These are phyloP conservation scores for Pyrenophora teres DNA, from an alignment of 2,329 filamentous ascomycete genomes.

Conservation along the genomic window DNA sequence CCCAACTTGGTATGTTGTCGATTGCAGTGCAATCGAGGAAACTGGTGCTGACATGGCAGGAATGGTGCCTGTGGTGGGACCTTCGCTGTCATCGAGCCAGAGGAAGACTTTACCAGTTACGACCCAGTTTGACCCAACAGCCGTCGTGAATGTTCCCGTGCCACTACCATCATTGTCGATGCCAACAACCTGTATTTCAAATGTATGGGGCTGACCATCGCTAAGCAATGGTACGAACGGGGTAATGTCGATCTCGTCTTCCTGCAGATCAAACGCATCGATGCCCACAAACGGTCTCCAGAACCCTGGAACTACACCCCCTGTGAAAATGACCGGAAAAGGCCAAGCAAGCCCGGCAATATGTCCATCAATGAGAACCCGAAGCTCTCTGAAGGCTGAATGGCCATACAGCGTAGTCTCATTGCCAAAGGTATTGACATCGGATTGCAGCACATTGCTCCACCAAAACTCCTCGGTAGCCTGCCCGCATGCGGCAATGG, in stretches of 20 bases:
- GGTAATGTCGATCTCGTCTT: constrained; percentile 82
- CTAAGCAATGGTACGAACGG: constrained; percentile 73
- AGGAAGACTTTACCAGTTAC: constrained; percentile 80
- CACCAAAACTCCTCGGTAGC: constrained; percentile 84
- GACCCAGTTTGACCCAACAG: constrained; percentile 71
- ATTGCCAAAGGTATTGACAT: constrained; percentile 62
- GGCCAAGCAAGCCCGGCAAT: constrained; percentile 80
- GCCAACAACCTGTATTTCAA: constrained; percentile 70
- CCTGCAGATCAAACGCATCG: constrained; percentile 76
- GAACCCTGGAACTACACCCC: constrained; percentile 75
- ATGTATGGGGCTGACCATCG: constrained; percentile 67
- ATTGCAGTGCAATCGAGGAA: constrained; percentile 59
- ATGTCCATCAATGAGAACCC: constrained; percentile 72
- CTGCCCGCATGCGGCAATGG: constrained; percentile 78
- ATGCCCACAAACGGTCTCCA: constrained; percentile 80
- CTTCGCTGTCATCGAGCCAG: constrained; percentile 64
- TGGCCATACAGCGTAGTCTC: constrained; percentile 66
- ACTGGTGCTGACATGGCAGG: constrained; percentile 43
- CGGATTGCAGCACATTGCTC: constrained; percentile 71
- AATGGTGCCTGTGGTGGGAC: constrained; percentile 58
- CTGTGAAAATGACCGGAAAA: constrained; percentile 81
- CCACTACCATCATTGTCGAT: constrained; percentile 62
- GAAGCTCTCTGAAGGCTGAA: constrained; percentile 77
- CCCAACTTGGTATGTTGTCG: constrained; percentile 51
- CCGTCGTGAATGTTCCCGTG: constrained; percentile 56